phyloP scores from a whole-genome alignment of 2,329 filamentous ascomycete species.

The Alternaria postmessia region DNA sequence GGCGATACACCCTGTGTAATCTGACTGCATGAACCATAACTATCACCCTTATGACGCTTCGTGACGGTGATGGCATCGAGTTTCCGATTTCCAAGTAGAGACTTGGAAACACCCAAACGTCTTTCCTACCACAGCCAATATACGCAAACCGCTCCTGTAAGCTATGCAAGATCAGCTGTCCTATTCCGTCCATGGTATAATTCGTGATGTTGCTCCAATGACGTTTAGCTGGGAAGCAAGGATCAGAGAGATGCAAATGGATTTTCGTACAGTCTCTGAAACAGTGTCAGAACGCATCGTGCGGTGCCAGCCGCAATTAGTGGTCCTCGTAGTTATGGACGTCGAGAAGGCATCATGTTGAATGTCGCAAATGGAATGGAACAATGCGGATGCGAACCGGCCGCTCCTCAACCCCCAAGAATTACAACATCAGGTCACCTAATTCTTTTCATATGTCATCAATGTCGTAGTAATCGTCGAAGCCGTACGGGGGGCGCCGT shows the following conservation, averaged over 20 bases:
- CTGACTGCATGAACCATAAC: background rate
- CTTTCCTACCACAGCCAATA: background rate
- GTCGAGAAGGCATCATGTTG: background rate
- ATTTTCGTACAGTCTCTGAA: background rate
- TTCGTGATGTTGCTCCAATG: background rate
- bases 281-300: background rate
- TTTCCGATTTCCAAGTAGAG: background rate
- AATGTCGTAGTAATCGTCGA: constrained; percentile 24
- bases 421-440: background rate
- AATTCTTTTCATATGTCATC: constrained; percentile 17
- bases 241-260: background rate
- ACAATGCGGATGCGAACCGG: background rate
- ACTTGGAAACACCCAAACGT: background rate
- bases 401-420: background rate
- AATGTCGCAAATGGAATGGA: background rate
- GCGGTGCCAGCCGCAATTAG: background rate
- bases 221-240: background rate
- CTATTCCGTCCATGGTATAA: background rate
- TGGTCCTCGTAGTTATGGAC: background rate
- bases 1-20: background rate
- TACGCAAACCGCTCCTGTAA: background rate
- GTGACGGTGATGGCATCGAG: background rate
- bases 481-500: constrained; percentile 15
- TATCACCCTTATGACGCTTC: background rate
- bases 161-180: background rate